Conservation (phyloP, 768 basidiomycete genomes). For the Phylloporus arenicola region DNA sequence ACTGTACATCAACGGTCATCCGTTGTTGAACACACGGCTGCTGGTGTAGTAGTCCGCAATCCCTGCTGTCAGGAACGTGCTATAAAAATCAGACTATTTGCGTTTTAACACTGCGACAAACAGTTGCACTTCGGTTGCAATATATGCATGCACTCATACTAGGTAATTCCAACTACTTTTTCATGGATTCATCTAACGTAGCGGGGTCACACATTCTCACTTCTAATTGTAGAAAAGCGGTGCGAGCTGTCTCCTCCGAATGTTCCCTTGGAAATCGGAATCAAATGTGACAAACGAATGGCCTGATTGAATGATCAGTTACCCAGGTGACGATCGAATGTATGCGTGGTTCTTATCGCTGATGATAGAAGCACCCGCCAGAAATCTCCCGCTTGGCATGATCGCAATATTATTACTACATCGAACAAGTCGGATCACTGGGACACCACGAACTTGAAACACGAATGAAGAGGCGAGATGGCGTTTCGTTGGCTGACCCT, state of each 20-base stretch:
- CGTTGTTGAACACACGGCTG: conserved; percentile 71
- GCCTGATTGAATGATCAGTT: background rate
- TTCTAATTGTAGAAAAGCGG: background rate
- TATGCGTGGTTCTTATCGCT: background rate
- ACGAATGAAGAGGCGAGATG: background rate
- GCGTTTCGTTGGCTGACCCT: background rate
- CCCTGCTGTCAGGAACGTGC: background rate
- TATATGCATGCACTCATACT: background rate
- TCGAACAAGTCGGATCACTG: background rate
- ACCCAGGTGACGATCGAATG: background rate
- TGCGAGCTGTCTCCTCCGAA: no score
- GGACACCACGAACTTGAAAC: background rate
- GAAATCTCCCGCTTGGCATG: background rate
- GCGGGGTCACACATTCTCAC: background rate
- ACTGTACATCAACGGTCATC: conserved; percentile 72
- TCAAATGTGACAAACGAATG: no score
- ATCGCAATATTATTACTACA: background rate
- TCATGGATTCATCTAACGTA: background rate
- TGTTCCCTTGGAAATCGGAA: no score
- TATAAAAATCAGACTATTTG: background rate
- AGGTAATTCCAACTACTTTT: background rate
- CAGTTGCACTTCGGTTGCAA: background rate
- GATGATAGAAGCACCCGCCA: background rate
- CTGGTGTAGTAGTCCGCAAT: conserved; percentile 38
- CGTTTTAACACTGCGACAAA: background rate